A percentile compares a stretch with the other conserved stretches of the same genome.
Evolutionary conservation across 192 early-diverging fungal genomes (phyloP).

Genomic region (Coemansia interrupta): DNA sequence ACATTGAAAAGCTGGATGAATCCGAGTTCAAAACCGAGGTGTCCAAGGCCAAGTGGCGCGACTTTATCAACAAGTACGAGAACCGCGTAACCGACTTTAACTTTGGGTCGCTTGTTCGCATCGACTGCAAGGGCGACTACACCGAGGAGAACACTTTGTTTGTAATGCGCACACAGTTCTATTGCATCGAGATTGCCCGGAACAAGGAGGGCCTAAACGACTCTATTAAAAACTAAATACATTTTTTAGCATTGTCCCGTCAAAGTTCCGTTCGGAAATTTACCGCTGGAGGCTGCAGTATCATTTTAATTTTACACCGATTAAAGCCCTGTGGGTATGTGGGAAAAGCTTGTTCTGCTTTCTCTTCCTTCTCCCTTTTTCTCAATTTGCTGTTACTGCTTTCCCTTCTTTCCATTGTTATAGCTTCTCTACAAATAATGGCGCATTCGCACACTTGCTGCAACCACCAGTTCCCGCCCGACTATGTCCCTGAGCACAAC

Average conservation of each 20-base stretch:
- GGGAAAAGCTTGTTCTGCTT: neutral
- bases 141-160: constrained; percentile 86
- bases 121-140: constrained; percentile 73
- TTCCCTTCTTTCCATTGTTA: neutral
- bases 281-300: too few relatives aligned
- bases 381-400: neutral
- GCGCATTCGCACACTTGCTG: constrained; percentile 22
- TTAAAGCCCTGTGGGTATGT: too few relatives aligned
- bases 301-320: too few relatives aligned
- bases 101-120: constrained; percentile 87
- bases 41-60: constrained; percentile 85
- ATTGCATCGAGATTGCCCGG: constrained; percentile 86
- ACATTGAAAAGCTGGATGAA: constrained; percentile 67
- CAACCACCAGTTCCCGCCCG: constrained; percentile 32
- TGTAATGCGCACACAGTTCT: constrained; percentile 85
- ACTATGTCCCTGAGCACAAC: constrained; percentile 38
- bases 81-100: constrained; percentile 85
- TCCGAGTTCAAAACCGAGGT: constrained; percentile 76
- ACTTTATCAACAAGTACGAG: constrained; percentile 84
- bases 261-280: too few relatives aligned
- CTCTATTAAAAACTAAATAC: neutral
- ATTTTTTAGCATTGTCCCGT: too few relatives aligned
- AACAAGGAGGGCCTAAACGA: constrained; percentile 81
- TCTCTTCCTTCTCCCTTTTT: neutral
- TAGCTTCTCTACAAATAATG: constrained; percentile 2